A percentile compares a stretch with the other conserved stretches of the same genome.
Evolutionary conservation across 192 early-diverging fungal genomes (phyloP).

Genomic region (Umbelopsis sp.): DNA sequence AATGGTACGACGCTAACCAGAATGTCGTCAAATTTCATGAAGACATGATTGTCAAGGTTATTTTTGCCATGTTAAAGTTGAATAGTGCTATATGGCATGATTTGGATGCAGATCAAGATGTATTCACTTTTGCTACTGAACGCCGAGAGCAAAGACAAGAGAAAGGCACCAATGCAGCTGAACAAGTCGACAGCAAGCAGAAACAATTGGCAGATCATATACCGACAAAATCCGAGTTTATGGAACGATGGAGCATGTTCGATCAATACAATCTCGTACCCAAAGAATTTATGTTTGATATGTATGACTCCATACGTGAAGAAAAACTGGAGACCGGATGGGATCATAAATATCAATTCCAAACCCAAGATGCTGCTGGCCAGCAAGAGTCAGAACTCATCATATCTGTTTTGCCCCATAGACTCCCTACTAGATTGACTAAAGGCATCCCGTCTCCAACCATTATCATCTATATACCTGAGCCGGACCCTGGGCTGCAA

Average conservation of each 20-base stretch:
- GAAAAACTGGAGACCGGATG: constrained; percentile 52
- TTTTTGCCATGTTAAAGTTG: constrained; percentile 64
- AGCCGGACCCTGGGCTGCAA: constrained; percentile 55
- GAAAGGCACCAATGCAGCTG: background rate
- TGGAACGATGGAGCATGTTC: constrained; percentile 37
- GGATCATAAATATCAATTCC: constrained; percentile 36
- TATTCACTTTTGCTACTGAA: constrained; percentile 41
- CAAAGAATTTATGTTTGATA: constrained; percentile 41
- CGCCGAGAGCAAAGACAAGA: constrained; percentile 28
- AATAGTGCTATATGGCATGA: constrained; percentile 65
- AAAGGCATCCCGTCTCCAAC: constrained; percentile 54
- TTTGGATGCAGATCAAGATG: constrained; percentile 40
- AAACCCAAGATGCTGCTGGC: background rate
- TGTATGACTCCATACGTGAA: constrained; percentile 45
- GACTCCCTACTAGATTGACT: constrained; percentile 59
- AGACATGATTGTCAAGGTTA: constrained; percentile 57
- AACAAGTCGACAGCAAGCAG: background rate
- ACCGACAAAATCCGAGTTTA: constrained; percentile 24
- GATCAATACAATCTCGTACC: constrained; percentile 41
- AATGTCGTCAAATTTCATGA: constrained; percentile 57
- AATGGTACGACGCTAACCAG: constrained; percentile 67
- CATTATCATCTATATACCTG: constrained; percentile 60
- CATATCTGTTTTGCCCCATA: constrained; percentile 43
- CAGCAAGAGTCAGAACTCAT: constrained; percentile 29
- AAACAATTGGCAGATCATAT: background rate